A percentile compares a stretch with the other conserved stretches of the same genome.
phyloP scores from a whole-genome alignment of 176 grass and related monocot species.

The Juncus inflexus region DNA sequence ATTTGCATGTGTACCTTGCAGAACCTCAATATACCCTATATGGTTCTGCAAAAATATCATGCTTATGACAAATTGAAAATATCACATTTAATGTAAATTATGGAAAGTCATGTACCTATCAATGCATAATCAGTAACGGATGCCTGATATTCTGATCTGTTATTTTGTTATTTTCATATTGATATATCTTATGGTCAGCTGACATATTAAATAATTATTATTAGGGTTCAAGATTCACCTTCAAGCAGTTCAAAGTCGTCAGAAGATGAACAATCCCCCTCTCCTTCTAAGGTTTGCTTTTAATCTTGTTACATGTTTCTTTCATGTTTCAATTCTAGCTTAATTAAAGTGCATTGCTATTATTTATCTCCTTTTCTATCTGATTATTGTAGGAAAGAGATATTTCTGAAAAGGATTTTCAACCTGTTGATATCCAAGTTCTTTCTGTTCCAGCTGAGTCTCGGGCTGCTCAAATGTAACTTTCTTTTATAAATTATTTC shows the following conservation, averaged over 20 bases:
- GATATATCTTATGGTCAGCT: not conserved
- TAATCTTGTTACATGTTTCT: not conserved
- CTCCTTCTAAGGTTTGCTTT: constrained; percentile 15
- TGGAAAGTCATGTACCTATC: too few relatives aligned
- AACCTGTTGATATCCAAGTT: not conserved
- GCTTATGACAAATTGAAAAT: too few relatives aligned
- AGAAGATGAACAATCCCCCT: not conserved
- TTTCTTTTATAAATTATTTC: not conserved
- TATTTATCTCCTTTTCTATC: not conserved
- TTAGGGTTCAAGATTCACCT: not conserved
- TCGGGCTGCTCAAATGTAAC: constrained; percentile 6
- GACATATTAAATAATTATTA: constrained; percentile 12
- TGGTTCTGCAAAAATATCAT: too few relatives aligned
- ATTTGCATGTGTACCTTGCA: too few relatives aligned
- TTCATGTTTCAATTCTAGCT: not conserved
- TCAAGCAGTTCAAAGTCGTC: constrained; percentile 14
- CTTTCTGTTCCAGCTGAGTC: constrained; percentile 5
- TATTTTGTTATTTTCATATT: too few relatives aligned
- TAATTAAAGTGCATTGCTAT: not conserved
- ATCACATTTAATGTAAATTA: too few relatives aligned
- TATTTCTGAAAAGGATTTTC: not conserved
- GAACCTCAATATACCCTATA: too few relatives aligned
- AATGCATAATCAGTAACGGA: too few relatives aligned
- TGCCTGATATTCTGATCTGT: too few relatives aligned
- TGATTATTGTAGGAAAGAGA: constrained; percentile 16